Base-by-base conservation (phyloP, 192 early-diverging fungal species). In the Gonapodya prolifera region DNA sequence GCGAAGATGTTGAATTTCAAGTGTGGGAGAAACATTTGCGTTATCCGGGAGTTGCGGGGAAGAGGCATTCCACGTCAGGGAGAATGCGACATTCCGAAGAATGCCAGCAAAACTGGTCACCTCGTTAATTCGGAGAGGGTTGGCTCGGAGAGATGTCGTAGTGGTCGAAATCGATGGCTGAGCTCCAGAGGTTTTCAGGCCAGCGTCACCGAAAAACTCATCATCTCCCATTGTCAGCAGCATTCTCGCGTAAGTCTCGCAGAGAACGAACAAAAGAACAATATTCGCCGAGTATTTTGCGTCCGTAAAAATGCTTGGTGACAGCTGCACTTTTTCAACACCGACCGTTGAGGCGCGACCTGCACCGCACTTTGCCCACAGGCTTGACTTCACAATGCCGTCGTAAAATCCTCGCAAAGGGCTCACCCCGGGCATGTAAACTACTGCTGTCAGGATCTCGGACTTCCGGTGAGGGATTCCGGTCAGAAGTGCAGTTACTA, bases 151-250 rank as follows among this genome's bases (percentile, higher is more conserved):
- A 16, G 45, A 8, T 16, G 45, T 23, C 8, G 8, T 61, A 8
- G 8, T 61, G 45, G 8, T 23, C 23, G 45, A 8, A 23, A 23
- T 61, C 45, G 8, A 23, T 23, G 8, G 8, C 23, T 8, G 8
- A 16, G 45, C 8, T 61, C 23, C 45, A 61, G 45, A 8, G 8
- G 45, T 8, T 23, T 16, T 23, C 8, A 16, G 8, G 8, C 8
- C 45, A 23, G 78, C 75, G 35, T 88, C 82, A 32, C 89, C 84
- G 78, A 92, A 90, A 78, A 97, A 88, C 82, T 98, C 95, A 71
- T 95, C 91, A 81, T 98, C 96, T 16, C 92, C 92, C 61, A 94
- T 87, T 0, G 92, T 94, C 74, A 91, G 81, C 13, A 98, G 79
- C 80, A 91, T 82, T 33, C 89, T 85, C 80, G 86, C 88, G 71